Percentiles rank a stretch among this genome's conserved stretches.
These are phyloP conservation scores for Lasiodiplodia sp. DNA, from an alignment of 2,329 filamentous ascomycete genomes.

Conservation along the genomic window DNA sequence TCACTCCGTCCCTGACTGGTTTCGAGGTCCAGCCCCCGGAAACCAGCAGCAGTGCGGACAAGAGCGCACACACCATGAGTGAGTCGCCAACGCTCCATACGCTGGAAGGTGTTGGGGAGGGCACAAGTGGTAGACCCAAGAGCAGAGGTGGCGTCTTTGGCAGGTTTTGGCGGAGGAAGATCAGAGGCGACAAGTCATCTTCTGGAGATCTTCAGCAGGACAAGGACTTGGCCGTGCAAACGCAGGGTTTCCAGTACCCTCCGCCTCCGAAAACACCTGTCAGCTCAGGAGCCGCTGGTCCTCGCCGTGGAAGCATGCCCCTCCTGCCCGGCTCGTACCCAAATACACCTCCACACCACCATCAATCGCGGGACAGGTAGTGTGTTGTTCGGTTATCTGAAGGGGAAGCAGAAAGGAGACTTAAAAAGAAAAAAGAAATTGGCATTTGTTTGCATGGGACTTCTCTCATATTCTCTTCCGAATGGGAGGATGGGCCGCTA, in stretches of 20 bases:
- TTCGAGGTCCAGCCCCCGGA: conserved; percentile 22
- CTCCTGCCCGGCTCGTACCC: conserved; percentile 25
- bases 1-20: conserved; percentile 21
- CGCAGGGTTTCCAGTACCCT: conserved; percentile 17
- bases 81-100: conserved; percentile 21
- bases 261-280: conserved; percentile 28
- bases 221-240: conserved; percentile 17
- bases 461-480: background rate
- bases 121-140: conserved; percentile 16
- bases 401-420: background rate
- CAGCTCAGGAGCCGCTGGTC: conserved; percentile 3
- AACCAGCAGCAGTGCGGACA: conserved; percentile 20
- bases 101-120: conserved; percentile 22
- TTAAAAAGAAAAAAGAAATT: conserved; percentile 9
- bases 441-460: background rate
- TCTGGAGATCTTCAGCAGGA: conserved; percentile 19
- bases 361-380: conserved; percentile 23
- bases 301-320: conserved; percentile 28
- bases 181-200: conserved; percentile 21
- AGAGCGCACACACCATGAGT: conserved; percentile 20
- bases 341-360: conserved; percentile 23
- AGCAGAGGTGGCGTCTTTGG: conserved; percentile 25
- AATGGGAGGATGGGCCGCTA: conserved; percentile 11
- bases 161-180: conserved; percentile 24
- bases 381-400: background rate